Conservation (phyloP, 441 rosid genomes). For the Adansonia gregorii region DNA sequence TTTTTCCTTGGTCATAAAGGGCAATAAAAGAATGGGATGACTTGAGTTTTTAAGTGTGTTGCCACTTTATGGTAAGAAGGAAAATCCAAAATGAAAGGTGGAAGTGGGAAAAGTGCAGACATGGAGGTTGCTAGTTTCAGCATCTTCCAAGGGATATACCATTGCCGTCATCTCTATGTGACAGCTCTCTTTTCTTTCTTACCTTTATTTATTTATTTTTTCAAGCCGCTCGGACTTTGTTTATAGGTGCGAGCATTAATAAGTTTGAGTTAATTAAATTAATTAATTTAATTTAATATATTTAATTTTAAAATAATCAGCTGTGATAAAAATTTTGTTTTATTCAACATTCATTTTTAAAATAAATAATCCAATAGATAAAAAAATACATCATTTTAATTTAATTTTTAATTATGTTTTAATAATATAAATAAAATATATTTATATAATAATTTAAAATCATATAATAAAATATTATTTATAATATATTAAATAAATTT, state of each 20-base stretch:
- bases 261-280: too few relatives aligned
- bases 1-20: conserved; percentile 24
- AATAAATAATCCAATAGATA: too few relatives aligned
- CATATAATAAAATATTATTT: too few relatives aligned
- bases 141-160: conserved; percentile 66
- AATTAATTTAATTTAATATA: neutral
- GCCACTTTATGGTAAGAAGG: conserved; percentile 34
- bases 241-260: neutral
- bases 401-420: too few relatives aligned
- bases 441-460: too few relatives aligned
- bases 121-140: conserved; percentile 38
- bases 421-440: too few relatives aligned
- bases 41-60: conserved; percentile 33
- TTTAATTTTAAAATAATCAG: neutral
- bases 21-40: conserved; percentile 45
- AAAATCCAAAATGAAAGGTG: neutral
- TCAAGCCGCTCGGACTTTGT: conserved; percentile 12
- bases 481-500: too few relatives aligned
- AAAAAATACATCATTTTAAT: too few relatives aligned
- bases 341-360: too few relatives aligned
- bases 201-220: neutral
- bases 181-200: conserved; percentile 19
- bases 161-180: conserved; percentile 29
- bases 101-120: conserved; percentile 18
- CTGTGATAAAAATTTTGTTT: too few relatives aligned